phyloP scores from a whole-genome alignment of 225 moss, liverwort and hornwort species.

The Polytrichum formosum region DNA sequence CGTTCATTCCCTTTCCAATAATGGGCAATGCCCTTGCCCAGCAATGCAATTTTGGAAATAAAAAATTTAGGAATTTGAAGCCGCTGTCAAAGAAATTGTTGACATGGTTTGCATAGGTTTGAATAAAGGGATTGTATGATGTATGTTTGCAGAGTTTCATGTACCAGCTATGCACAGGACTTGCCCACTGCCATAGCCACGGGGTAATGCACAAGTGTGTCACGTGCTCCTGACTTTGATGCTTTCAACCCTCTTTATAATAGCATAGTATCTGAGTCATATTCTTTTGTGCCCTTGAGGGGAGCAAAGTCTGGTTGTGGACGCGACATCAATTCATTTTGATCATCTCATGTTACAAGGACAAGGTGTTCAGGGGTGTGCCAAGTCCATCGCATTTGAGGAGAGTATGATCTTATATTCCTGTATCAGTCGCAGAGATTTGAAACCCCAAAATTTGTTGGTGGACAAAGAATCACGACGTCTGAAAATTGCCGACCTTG shows the following conservation, averaged over 20 bases:
- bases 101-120: background rate
- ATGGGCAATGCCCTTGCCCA: background rate
- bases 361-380: too few relatives aligned
- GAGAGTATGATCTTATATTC: background rate
- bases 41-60: background rate
- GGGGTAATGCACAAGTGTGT: conserved; percentile 55
- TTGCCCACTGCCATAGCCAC: conserved; percentile 53
- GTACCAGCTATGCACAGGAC: conserved; percentile 52
- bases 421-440: conserved; percentile 20
- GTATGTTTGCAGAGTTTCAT: conserved; percentile 39
- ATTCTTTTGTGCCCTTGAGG: too few relatives aligned
- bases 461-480: conserved; percentile 52
- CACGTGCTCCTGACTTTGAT: background rate
- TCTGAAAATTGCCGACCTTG: conserved; percentile 53
- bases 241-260: background rate
- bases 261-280: background rate
- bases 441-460: conserved; percentile 56
- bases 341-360: too few relatives aligned
- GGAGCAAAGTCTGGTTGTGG: too few relatives aligned
- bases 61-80: too few relatives aligned
- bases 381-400: too few relatives aligned
- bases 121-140: background rate
- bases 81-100: background rate
- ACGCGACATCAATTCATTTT: too few relatives aligned
- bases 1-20: background rate